Conservation (phyloP, 2,329 filamentous ascomycete species). For the Phyllosticta citrichinensis region DNA sequence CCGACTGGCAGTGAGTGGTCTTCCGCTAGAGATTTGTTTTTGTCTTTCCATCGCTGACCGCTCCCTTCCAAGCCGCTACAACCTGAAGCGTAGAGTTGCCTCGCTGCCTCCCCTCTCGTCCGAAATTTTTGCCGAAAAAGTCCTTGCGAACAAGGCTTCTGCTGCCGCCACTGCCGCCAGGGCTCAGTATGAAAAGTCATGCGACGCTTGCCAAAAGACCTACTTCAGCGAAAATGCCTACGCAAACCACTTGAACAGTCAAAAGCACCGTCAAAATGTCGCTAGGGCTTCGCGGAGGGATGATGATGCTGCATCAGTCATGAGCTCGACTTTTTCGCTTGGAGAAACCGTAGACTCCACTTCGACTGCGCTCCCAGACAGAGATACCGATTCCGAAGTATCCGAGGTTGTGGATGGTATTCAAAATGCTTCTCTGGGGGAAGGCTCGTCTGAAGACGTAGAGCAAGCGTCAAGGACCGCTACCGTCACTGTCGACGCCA, state of each 20-base stretch:
- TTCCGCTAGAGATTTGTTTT: not conserved
- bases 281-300: conserved; percentile 32
- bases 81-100: conserved; percentile 88
- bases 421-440: conserved; percentile 50
- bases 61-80: conserved; percentile 60
- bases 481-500: conserved; percentile 32
- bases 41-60: not conserved
- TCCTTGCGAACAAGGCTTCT: conserved; percentile 77
- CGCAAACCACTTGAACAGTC: conserved; percentile 81
- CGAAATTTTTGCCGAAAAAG: conserved; percentile 91
- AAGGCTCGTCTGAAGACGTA: conserved; percentile 37
- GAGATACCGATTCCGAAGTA: conserved; percentile 64
- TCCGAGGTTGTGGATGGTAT: conserved; percentile 68
- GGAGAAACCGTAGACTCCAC: conserved; percentile 61
- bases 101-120: conserved; percentile 83
- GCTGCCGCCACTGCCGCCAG: conserved; percentile 77
- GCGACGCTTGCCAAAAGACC: conserved; percentile 74
- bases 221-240: conserved; percentile 97
- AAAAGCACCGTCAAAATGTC: conserved; percentile 72
- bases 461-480: conserved; percentile 20
- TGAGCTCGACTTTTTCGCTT: conserved; percentile 85
- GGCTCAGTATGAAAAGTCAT: conserved; percentile 77
- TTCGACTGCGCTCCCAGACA: conserved; percentile 44
- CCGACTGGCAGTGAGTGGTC: conserved; percentile 87
- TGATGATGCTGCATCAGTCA: conserved; percentile 69